Conservation (phyloP, 164 flowering plant genomes). For the Macadamia integrifolia region DNA sequence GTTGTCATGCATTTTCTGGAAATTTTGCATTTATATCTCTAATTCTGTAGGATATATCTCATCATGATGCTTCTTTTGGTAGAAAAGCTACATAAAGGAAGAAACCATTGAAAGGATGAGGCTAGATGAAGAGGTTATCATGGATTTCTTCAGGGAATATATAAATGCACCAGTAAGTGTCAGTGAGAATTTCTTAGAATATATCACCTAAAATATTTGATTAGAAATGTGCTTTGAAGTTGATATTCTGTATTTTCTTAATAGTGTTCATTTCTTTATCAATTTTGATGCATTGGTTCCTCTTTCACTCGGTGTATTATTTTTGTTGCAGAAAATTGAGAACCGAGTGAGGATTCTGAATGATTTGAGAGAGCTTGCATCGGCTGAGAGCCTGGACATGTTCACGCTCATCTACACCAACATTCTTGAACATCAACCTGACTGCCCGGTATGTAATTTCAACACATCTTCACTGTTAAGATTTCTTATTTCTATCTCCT, state of each 20-base stretch:
- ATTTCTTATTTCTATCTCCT: no score
- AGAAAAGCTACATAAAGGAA: constrained; percentile 91
- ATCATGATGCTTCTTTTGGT: constrained; percentile 14
- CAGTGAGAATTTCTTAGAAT: neutral
- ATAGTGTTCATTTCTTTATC: neutral
- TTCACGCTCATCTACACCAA: constrained; percentile 94
- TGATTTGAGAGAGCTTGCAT: constrained; percentile 95
- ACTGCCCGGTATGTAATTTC: constrained; percentile 75
- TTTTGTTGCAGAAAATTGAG: constrained; percentile 81
- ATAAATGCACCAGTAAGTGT: constrained; percentile 79
- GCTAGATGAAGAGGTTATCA: constrained; percentile 85
- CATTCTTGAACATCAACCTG: constrained; percentile 94
- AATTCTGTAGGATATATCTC: neutral
- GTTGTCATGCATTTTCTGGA: neutral
- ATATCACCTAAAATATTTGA: neutral
- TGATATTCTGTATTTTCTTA: neutral
- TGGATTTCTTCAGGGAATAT: constrained; percentile 91
- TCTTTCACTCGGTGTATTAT: neutral
- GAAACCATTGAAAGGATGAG: constrained; percentile 97
- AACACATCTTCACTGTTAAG: neutral
- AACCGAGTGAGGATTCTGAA: constrained; percentile 68
- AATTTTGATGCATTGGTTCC: neutral
- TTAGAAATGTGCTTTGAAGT: neutral
- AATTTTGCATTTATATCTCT: neutral
- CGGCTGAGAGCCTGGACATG: constrained; percentile 91